Evolutionary conservation across 306 rosid genomes (phyloP), one percentile per base, ranked within the genome.

Genomic region (Hippophae tibetana): DNA sequence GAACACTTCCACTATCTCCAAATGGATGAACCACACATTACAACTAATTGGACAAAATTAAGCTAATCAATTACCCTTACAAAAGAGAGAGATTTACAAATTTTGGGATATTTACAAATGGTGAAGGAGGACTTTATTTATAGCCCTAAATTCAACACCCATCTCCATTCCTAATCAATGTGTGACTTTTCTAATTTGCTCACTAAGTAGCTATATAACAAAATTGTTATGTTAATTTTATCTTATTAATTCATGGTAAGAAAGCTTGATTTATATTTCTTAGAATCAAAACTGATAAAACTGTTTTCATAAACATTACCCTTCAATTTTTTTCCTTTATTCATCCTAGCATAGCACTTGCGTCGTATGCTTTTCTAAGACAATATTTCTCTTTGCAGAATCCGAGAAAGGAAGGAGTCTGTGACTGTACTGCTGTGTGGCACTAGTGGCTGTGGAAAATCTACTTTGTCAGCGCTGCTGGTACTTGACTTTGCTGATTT

Each of bases 371-470:
- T 50, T n/a, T 12, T 55, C 13, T 69, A 55, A 69, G 43, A 50
- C 23, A 49, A 66, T 49, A 62, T 55, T 56, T 63, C 52, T 67
- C 41, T 38, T 66, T 81, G 72, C 80, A 90, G 95, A 79, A 74
- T 90, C 57, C 83, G 97, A 45, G 97, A 90, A 74, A 63, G 84
- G 80, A 90, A 90, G 84, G 97, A 84, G 73, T 90, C 97, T 54
- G 82, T 87, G 54, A 90, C 95, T 25, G 86, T 90, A 62, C 77
- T 90, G 68, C 65, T 90, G 74, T 90, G 97, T 67, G 97, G 97
- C 74, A 87, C 97, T 49, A 90, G 97, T 63, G 97, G 97, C 80
- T 90, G 97, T 59, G 97, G 97, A 73, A 90, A 90, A 74, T 90
- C 97, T 43, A 90, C 97, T 52, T 76, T 90, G 80, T 90, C 97